Base-by-base conservation (phyloP, 2,329 filamentous ascomycete genomes). In the Graphiopsis chlorocephala region DNA sequence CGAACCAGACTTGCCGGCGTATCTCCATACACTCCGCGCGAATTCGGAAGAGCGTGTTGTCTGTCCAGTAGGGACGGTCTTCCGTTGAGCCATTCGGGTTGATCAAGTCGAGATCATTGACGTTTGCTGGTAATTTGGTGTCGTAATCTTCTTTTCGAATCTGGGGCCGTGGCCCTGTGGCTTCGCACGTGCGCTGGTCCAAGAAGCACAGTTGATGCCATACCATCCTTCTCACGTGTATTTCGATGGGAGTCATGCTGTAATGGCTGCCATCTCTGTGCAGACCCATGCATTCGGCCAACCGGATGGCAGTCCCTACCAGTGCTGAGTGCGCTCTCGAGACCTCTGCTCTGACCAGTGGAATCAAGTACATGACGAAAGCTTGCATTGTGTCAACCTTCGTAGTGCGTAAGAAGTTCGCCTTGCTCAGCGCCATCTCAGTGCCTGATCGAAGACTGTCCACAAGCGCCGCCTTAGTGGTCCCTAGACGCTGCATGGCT, bases 171-270 rank as follows among this genome's bases (percentile, higher is more conserved):
- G 90, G 90, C 0, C 90, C 90, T 67, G 91, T 90, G 1, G 88
- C 86, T 76, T 93, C 90, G 71, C 87, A 90, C 0, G 90, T 92
- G 45, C 89, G 83, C 64, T 92, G 84, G 73, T 93, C 90, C 10
- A 93, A 81, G 73, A 91, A 91, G 75, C 89, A 92, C 23, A 93
- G 81, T 71, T 93, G 90, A 73, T 92, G 88, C 90, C 90, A 93
- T 35, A 92, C 82, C 45, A 92, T 78, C 4, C 90, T 85, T 14
- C 90, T 85, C 3, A 92, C 82, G 61, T 93, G 89, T 0, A 86
- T 88, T 70, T 93, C 90, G 2, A 92, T 78, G 0, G 90, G 84
- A 2, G 83, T 85, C 64, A 90, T 82, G 1, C 85, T 86, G 71
- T 90, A 92, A 11, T 84, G 82, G 50, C 86, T 84, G 17, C 88